These are phyloP conservation scores for Leccinum obscurum DNA, from an alignment of 768 basidiomycete genomes.

Conservation along the genomic window DNA sequence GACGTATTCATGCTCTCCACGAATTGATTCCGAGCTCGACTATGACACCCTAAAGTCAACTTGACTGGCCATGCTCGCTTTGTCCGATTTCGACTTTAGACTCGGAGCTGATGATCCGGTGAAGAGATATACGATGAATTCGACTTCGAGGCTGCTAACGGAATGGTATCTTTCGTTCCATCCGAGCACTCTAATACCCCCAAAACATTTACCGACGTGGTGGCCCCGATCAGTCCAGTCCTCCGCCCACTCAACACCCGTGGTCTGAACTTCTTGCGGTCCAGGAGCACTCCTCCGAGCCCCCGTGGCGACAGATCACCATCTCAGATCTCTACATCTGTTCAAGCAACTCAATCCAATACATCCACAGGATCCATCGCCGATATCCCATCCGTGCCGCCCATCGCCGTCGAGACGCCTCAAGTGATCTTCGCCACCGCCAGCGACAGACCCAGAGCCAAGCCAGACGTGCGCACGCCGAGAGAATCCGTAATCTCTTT, in stretches of 20 bases:
- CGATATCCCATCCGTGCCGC: background rate
- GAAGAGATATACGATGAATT: no score
- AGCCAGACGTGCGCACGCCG: no score
- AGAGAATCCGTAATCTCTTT: no score
- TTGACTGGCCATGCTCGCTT: no score
- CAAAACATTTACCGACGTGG: conserved; percentile 15
- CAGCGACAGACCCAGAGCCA: no score
- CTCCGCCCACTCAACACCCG: conserved; percentile 47
- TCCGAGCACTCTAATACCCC: conserved; percentile 34
- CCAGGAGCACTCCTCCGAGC: conserved; percentile 43
- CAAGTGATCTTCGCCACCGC: no score
- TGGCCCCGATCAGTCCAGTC: conserved; percentile 18
- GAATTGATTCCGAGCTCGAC: no score
- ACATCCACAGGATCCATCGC: background rate
- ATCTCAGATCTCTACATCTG: conserved; percentile 6
- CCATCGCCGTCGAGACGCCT: background rate
- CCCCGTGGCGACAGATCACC: conserved; percentile 33
- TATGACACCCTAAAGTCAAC: no score
- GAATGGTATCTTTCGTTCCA: conserved; percentile 47
- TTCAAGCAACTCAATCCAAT: conserved; percentile 4
- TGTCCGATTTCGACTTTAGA: no score
- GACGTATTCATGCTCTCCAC: no score
- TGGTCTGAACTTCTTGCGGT: conserved; percentile 51
- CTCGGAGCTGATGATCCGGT: no score
- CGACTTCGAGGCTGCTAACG: conserved; percentile 35